Conservation (phyloP, 345 rosid genomes). For the Conringia planisiliqua region DNA sequence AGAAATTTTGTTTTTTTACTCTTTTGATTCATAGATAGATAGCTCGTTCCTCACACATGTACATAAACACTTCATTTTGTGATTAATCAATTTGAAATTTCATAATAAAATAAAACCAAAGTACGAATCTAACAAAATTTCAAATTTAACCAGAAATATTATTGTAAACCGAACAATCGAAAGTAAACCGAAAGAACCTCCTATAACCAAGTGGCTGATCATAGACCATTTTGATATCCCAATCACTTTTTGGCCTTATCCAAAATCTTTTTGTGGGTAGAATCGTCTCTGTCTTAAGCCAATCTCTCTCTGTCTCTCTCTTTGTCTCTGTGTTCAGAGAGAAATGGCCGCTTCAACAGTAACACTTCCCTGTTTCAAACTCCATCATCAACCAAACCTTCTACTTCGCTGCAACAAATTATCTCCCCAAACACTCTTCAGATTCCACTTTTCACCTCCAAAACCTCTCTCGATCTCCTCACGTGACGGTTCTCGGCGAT, state of each 20-base stretch:
- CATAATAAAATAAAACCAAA: too few relatives aligned
- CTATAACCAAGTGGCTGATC: background rate
- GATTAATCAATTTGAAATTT: too few relatives aligned
- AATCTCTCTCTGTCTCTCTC: slow-evolving; percentile 2
- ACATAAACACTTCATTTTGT: too few relatives aligned
- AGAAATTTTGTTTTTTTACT: too few relatives aligned
- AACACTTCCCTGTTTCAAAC: slow-evolving; percentile 19
- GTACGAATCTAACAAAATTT: too few relatives aligned
- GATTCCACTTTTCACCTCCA: background rate
- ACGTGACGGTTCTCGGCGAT: background rate
- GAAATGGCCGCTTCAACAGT: slow-evolving; percentile 28
- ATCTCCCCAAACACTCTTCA: slow-evolving; percentile 4
- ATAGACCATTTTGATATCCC: background rate
- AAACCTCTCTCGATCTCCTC: slow-evolving; percentile 25
- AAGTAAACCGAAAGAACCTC: background rate
- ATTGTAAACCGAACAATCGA: background rate
- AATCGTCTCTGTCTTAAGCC: slow-evolving; percentile 4
- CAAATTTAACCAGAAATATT: background rate
- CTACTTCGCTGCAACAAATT: background rate
- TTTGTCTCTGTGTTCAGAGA: slow-evolving; percentile 11
- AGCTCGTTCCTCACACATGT: too few relatives aligned
- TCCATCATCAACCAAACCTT: slow-evolving; percentile 19
- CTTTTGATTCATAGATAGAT: too few relatives aligned
- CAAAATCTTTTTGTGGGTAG: slow-evolving; percentile 7
- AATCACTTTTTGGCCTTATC: slow-evolving; percentile 36